Evolutionary conservation across 768 basidiomycete genomes (phyloP), one percentile per base, ranked within the genome.

Genomic region (Suillus subalutaceus): DNA sequence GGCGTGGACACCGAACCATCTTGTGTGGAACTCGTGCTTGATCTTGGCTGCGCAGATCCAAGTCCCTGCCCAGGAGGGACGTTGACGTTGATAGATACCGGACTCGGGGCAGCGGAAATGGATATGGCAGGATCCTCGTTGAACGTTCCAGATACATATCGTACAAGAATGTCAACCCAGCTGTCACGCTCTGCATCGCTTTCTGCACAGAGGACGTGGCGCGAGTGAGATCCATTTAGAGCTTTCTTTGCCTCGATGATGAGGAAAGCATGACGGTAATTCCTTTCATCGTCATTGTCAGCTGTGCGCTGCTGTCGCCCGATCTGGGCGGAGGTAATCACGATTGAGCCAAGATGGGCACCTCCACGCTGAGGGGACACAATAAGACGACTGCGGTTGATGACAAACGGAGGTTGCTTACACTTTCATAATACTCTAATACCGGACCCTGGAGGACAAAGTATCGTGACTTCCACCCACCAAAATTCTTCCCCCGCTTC

Each of bases 401-500:
- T 23, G 50, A 68, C 58, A 59, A 26, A 53, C 59, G 59, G 61
- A 43, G 40, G 38, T 66, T n/a, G 87, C 95, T 81, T 79, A 98
- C 97, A 72, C 88, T 90, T 79, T 99, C 97, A 72, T 93, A 99
- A 78, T 99, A 99, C 73, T 97, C 94, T 61, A 99, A 83, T 2
- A 91, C 86, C 4, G 94, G 90, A 0, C 96, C 95, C 77, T 94
- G 91, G 32, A 98, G 83, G 9, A 98, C 94, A 72, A 99, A 99
- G 78, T 90, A 99, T 52, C 97, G 85, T 32, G 94, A 94, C 75
- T 97, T 96, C 97, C 94, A 96, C 2, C 97, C 96, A 55, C 97
- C 97, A 79, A 99, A 98, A 73, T 94, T 97, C 82, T 98, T 95
- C 26, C 96, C 96, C 65, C 95, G 86, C 80, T 98, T 98, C 23